Percentiles rank a stretch among this genome's conserved stretches.
Conservation (phyloP, 495 filamentous ascomycete genomes). For the Cryomyces antarcticus region DNA sequence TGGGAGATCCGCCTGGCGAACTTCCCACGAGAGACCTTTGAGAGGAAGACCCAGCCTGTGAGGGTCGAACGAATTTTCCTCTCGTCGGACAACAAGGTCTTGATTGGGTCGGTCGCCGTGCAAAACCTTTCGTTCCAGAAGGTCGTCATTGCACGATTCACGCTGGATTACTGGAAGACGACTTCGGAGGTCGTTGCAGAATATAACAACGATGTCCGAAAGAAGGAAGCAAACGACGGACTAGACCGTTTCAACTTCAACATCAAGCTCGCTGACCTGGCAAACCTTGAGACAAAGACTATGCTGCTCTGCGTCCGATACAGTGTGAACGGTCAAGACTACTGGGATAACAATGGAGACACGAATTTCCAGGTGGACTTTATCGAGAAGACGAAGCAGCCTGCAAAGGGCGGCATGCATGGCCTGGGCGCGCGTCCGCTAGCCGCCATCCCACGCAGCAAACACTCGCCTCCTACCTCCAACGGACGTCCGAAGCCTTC, state of each 20-base stretch:
- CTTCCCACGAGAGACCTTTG: conserved; percentile 50
- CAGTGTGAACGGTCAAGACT: conserved; percentile 62
- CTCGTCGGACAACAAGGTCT: conserved; percentile 63
- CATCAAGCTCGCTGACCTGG: conserved; percentile 78
- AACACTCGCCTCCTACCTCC: conserved; percentile 31
- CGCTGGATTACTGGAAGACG: conserved; percentile 94
- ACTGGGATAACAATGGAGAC: conserved; percentile 82
- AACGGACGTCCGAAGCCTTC: conserved; percentile 37
- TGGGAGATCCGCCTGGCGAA: conserved; percentile 76
- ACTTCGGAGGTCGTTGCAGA: conserved; percentile 85
- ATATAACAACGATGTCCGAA: conserved; percentile 59
- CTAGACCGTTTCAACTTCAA: conserved; percentile 83
- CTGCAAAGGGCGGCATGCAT: conserved; percentile 29
- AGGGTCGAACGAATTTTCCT: conserved; percentile 68
- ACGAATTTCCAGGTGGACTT: conserved; percentile 90
- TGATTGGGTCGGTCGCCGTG: conserved; percentile 66
- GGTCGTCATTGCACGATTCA: conserved; percentile 71
- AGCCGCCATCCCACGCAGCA: conserved; percentile 56
- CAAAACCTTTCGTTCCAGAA: conserved; percentile 87
- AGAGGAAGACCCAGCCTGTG: conserved; percentile 43
- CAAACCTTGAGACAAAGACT: conserved; percentile 76
- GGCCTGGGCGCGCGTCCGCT: conserved; percentile 32
- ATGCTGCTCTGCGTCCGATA: conserved; percentile 86
- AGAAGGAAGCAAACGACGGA: conserved; percentile 40
- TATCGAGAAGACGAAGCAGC: conserved; percentile 41